Evolutionary conservation across 2,329 filamentous ascomycete species (phyloP).

Genomic region (Epicoccum nigrum): DNA sequence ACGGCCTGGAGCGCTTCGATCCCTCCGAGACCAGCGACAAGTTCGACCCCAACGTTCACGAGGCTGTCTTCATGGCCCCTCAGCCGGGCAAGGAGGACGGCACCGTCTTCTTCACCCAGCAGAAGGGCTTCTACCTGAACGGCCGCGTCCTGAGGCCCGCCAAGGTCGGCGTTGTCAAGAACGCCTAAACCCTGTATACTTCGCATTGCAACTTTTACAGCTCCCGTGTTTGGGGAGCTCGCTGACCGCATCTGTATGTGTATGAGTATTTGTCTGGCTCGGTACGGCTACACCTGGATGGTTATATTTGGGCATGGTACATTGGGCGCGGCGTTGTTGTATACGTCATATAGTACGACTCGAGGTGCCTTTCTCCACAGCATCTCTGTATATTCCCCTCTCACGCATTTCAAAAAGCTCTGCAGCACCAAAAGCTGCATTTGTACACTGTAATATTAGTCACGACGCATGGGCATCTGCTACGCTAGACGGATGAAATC

Average conservation of each 20-base stretch:
- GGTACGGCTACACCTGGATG: slow-evolving; percentile 13
- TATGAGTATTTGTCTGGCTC: slow-evolving; percentile 13
- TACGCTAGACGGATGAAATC: slow-evolving; percentile 11
- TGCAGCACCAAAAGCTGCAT: slow-evolving; percentile 4
- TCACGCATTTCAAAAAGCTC: slow-evolving; percentile 17
- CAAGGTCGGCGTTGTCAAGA: slow-evolving; percentile 96
- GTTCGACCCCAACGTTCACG: slow-evolving; percentile 96
- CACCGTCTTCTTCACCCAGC: slow-evolving; percentile 88
- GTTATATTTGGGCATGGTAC: slow-evolving; percentile 14
- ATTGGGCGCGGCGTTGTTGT: slow-evolving; percentile 20
- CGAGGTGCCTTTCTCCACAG: not conserved
- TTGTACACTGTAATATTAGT: slow-evolving; percentile 20
- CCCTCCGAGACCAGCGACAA: slow-evolving; percentile 74
- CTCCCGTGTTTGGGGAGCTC: slow-evolving; percentile 1
- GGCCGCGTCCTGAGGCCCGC: slow-evolving; percentile 86
- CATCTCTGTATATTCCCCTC: slow-evolving; percentile 20
- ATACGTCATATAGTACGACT: slow-evolving; percentile 6
- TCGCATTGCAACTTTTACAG: not conserved
- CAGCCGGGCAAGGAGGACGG: slow-evolving; percentile 88
- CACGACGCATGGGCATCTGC: slow-evolving; percentile 2
- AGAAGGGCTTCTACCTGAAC: slow-evolving; percentile 95
- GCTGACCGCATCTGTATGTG: slow-evolving; percentile 13
- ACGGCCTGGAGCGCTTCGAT: slow-evolving; percentile 89
- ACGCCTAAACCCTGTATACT: slow-evolving; percentile 53
- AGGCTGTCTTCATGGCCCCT: slow-evolving; percentile 93